phyloP scores from a whole-genome alignment of 108 stramenopile genomes.

The Cylindrotheca closterium region DNA sequence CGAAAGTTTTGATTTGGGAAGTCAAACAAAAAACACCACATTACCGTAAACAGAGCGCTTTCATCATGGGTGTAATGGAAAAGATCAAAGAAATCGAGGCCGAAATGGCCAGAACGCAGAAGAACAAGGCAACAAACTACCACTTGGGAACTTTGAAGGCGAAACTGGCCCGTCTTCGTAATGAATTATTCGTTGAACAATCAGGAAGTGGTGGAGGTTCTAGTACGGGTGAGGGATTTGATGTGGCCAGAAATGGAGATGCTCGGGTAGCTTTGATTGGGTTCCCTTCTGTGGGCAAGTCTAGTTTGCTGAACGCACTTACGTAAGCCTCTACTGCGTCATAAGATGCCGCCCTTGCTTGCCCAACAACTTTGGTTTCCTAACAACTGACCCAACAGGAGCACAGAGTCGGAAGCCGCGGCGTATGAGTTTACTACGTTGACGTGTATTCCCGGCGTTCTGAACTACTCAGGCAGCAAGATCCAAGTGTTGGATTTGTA shows the following conservation, averaged over 20 bases:
- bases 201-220: slow-evolving; percentile 80
- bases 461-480: slow-evolving; percentile 80
- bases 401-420: slow-evolving; percentile 8
- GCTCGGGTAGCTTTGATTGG: slow-evolving; percentile 98
- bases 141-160: slow-evolving; percentile 97
- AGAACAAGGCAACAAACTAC: slow-evolving; percentile 72
- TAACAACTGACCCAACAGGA: no score
- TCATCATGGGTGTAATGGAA: slow-evolving; percentile 69
- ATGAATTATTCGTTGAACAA: slow-evolving; percentile 89
- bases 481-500: slow-evolving; percentile 99
- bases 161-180: slow-evolving; percentile 94
- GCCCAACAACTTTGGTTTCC: no score
- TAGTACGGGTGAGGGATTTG: slow-evolving; percentile 86
- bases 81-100: slow-evolving; percentile 88
- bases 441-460: slow-evolving; percentile 97
- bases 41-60: not conserved
- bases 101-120: slow-evolving; percentile 59
- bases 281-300: slow-evolving; percentile 93
- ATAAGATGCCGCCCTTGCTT: no score
- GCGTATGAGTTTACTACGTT: slow-evolving; percentile 97
- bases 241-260: slow-evolving; percentile 93
- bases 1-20: no score
- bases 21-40: not conserved
- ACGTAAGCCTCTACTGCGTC: no score
- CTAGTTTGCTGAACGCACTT: slow-evolving; percentile 83